Percentiles rank a stretch among this genome's conserved stretches.
Evolutionary conservation across 495 filamentous ascomycete species (phyloP).

Genomic region (Neurospora discreta): DNA sequence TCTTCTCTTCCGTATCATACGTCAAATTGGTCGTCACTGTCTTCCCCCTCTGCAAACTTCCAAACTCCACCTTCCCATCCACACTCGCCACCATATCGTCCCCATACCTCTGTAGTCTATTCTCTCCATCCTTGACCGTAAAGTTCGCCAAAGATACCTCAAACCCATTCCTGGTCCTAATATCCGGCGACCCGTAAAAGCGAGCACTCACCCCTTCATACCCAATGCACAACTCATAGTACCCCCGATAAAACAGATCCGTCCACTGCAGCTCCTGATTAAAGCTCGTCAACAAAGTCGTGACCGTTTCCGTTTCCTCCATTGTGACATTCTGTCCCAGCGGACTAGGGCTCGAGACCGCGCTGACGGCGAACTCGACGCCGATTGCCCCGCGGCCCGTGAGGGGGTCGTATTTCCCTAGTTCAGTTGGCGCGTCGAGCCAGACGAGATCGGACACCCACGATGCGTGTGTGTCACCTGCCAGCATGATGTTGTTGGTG

Average conservation of each 20-base stretch:
- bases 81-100: conserved; percentile 1
- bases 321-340: conserved; percentile 35
- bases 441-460: conserved; percentile 59
- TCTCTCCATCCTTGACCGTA: conserved; percentile 43
- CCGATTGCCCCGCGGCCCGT: conserved; percentile 50
- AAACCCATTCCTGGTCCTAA: conserved; percentile 30
- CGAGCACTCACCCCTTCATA: conserved; percentile 37
- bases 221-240: conserved; percentile 44
- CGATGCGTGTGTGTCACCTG: conserved; percentile 52
- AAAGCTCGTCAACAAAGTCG: conserved; percentile 30
- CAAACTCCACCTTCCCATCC: conserved; percentile 1
- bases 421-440: conserved; percentile 26
- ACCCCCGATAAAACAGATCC: conserved; percentile 56
- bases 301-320: neutral
- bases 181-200: conserved; percentile 38
- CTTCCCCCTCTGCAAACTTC: neutral
- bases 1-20: conserved; percentile 9
- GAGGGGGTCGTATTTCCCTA: conserved; percentile 40
- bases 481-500: conserved; percentile 54
- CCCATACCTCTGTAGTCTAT: conserved; percentile 26
- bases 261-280: conserved; percentile 57
- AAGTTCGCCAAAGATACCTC: conserved; percentile 51
- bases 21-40: neutral
- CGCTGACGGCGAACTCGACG: conserved; percentile 56
- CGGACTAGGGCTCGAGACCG: conserved; percentile 43